Evolutionary conservation across 2,329 filamentous ascomycete genomes (phyloP).

Genomic region (Apiospora pterosperma): DNA sequence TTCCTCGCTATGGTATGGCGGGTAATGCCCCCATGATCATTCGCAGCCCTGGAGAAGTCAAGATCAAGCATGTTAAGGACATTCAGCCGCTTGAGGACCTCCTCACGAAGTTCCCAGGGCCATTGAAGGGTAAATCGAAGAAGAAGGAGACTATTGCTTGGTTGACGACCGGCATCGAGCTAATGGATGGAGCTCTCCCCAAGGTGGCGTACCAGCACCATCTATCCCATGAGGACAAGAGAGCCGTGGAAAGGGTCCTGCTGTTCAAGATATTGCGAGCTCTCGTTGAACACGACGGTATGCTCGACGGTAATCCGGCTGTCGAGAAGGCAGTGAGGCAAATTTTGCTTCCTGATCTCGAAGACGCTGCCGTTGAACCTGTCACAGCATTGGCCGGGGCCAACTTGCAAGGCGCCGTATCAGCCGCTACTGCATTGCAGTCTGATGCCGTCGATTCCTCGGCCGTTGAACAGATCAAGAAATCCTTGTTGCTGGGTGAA

Average conservation of each 20-base stretch:
- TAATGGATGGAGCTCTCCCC: slow-evolving; percentile 59
- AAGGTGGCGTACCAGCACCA: slow-evolving; percentile 47
- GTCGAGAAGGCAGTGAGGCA: slow-evolving; percentile 74
- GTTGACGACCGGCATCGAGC: slow-evolving; percentile 73
- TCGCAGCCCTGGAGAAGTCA: slow-evolving; percentile 77
- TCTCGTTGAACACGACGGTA: slow-evolving; percentile 83
- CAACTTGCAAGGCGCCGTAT: slow-evolving; percentile 33
- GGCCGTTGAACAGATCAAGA: slow-evolving; percentile 69
- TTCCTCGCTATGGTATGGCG: slow-evolving; percentile 79
- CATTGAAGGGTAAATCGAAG: slow-evolving; percentile 83
- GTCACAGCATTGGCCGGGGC: slow-evolving; percentile 24
- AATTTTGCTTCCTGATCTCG: slow-evolving; percentile 60
- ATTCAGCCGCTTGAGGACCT: slow-evolving; percentile 68
- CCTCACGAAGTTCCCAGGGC: slow-evolving; percentile 81
- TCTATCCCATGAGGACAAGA: slow-evolving; percentile 61
- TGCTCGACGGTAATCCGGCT: slow-evolving; percentile 67
- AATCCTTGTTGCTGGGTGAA: slow-evolving; percentile 72
- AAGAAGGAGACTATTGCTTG: slow-evolving; percentile 90
- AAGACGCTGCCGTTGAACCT: slow-evolving; percentile 20
- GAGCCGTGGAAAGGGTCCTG: slow-evolving; percentile 73
- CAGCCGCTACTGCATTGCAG: slow-evolving; percentile 35
- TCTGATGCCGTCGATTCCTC: slow-evolving; percentile 68
- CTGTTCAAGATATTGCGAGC: slow-evolving; percentile 84
- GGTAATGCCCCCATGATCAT: slow-evolving; percentile 73
- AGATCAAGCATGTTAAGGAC: slow-evolving; percentile 71